Evolutionary conservation across 441 rosid genomes (phyloP).

Genomic region (Kokia cookei): DNA sequence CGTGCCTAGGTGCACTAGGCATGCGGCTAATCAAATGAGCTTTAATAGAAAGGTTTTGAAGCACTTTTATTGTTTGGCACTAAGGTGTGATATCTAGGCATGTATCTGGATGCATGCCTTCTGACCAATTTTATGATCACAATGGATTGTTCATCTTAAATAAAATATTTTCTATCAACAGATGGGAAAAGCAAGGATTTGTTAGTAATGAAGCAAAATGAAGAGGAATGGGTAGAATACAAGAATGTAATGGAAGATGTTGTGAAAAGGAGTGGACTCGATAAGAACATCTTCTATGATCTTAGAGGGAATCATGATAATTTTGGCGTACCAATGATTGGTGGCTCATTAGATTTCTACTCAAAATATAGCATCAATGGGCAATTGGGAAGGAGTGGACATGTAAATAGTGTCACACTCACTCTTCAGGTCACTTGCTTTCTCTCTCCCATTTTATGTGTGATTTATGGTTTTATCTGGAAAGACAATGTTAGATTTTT

Average conservation of each 20-base stretch:
- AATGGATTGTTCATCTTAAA: background rate
- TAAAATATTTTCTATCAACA: constrained; percentile 15
- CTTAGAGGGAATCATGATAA: constrained; percentile 92
- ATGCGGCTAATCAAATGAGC: background rate
- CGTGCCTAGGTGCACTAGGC: background rate
- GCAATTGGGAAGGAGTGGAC: constrained; percentile 47
- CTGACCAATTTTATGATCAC: background rate
- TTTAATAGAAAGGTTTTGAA: background rate
- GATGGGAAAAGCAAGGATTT: constrained; percentile 92
- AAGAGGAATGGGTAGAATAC: constrained; percentile 81
- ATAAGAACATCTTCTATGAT: constrained; percentile 74
- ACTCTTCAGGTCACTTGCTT: constrained; percentile 62
- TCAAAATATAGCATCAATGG: constrained; percentile 80
- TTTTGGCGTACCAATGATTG: constrained; percentile 72
- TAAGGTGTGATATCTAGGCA: background rate
- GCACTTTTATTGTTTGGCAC: background rate
- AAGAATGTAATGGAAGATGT: constrained; percentile 66
- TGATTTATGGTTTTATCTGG: background rate
- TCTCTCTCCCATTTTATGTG: constrained; percentile 4
- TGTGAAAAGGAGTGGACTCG: constrained; percentile 53
- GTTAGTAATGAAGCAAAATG: constrained; percentile 78
- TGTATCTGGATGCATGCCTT: background rate
- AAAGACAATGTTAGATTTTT: background rate
- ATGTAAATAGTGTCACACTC: constrained; percentile 58
- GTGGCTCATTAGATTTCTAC: constrained; percentile 70